These are phyloP conservation scores for Aspergillus mulundensis DNA, from an alignment of 495 filamentous ascomycete genomes.

Conservation along the genomic window DNA sequence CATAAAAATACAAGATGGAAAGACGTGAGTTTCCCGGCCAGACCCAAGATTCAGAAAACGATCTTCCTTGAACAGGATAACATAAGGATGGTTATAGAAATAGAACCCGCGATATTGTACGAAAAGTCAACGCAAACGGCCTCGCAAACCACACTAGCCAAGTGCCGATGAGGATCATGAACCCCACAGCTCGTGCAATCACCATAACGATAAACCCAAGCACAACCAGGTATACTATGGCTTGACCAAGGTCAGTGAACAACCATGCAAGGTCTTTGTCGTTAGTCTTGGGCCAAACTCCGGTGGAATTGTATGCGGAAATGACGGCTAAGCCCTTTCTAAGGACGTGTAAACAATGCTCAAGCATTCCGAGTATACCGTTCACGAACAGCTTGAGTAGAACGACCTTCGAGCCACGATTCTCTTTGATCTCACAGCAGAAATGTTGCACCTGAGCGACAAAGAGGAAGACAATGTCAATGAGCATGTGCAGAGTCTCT, in stretches of 20 bases:
- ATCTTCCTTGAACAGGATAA: background rate
- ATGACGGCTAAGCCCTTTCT: constrained; percentile 23
- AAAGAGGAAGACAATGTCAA: constrained; percentile 31
- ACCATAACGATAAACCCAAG: constrained; percentile 34
- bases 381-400: constrained; percentile 23
- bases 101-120: constrained; percentile 28
- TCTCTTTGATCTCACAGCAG: constrained; percentile 23
- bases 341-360: constrained; percentile 37
- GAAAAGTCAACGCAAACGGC: constrained; percentile 37
- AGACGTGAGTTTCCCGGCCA: background rate
- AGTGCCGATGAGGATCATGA: constrained; percentile 33
- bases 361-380: constrained; percentile 32
- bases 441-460: constrained; percentile 27
- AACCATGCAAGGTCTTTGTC: constrained; percentile 30
- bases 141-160: constrained; percentile 43
- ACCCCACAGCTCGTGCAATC: constrained; percentile 30
- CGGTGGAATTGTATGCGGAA: constrained; percentile 34
- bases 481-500: constrained; percentile 28
- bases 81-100: constrained; percentile 10
- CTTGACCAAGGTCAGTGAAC: constrained; percentile 33
- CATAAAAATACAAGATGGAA: constrained; percentile 1
- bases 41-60: background rate
- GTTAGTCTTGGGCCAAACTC: constrained; percentile 30
- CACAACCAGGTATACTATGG: constrained; percentile 34
- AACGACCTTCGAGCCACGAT: constrained; percentile 17